These are phyloP conservation scores for Xylaria sp. DNA, from an alignment of 2,329 filamentous ascomycete genomes.

Conservation along the genomic window DNA sequence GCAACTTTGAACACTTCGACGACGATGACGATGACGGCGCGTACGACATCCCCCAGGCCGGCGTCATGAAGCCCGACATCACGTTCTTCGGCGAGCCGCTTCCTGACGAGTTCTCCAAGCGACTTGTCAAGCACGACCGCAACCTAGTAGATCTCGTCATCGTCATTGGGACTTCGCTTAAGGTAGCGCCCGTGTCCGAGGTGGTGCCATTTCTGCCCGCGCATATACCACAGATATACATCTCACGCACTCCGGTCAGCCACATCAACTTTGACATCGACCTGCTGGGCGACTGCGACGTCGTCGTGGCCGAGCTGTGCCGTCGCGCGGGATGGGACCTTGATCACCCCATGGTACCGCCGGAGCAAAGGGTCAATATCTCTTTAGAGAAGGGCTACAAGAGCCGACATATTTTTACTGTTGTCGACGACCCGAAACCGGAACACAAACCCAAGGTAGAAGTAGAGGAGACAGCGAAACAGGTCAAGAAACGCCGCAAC, in stretches of 20 bases:
- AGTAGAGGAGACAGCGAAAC: slow-evolving; percentile 4
- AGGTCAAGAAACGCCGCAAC: slow-evolving; percentile 26
- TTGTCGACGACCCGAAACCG: not conserved
- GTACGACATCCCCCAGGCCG: slow-evolving; percentile 73
- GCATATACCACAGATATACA: slow-evolving; percentile 89
- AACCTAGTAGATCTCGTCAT: slow-evolving; percentile 87
- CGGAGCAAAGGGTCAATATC: slow-evolving; percentile 70
- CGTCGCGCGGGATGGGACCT: slow-evolving; percentile 83
- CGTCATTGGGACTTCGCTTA: slow-evolving; percentile 95
- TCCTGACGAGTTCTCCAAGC: slow-evolving; percentile 82
- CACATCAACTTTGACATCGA: slow-evolving; percentile 98
- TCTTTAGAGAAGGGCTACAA: slow-evolving; percentile 58
- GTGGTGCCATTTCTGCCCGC: slow-evolving; percentile 83
- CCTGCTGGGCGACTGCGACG: slow-evolving; percentile 93
- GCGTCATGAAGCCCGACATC: slow-evolving; percentile 97
- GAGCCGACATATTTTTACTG: slow-evolving; percentile 58
- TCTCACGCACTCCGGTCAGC: slow-evolving; percentile 82
- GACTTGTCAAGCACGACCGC: slow-evolving; percentile 83
- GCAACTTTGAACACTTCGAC: slow-evolving; percentile 56
- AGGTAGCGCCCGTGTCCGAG: slow-evolving; percentile 94
- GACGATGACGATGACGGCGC: slow-evolving; percentile 63
- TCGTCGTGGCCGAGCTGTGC: slow-evolving; percentile 88
- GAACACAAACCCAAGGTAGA: not conserved
- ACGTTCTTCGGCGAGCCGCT: slow-evolving; percentile 96
- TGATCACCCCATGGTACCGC: slow-evolving; percentile 84